phyloP scores from a whole-genome alignment of 2,329 filamentous ascomycete genomes.

The Fusarium nodosum region DNA sequence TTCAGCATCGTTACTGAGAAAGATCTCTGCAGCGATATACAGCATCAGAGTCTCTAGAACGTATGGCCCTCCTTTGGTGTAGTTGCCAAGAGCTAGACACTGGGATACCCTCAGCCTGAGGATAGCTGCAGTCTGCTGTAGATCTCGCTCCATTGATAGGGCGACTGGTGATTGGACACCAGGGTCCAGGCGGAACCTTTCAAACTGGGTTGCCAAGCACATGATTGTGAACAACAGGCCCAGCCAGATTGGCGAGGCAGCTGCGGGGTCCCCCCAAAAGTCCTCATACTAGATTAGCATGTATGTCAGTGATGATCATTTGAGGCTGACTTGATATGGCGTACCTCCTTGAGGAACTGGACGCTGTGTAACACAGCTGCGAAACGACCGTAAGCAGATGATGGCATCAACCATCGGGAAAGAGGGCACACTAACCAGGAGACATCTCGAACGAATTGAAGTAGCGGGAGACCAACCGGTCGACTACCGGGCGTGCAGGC shows the following conservation, averaged over 20 bases:
- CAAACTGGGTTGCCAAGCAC: slow-evolving; percentile 53
- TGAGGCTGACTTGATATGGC: too few relatives aligned
- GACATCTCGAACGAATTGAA: slow-evolving; percentile 54
- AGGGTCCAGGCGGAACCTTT: slow-evolving; percentile 19
- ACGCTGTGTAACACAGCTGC: slow-evolving; percentile 17
- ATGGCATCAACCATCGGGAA: too few relatives aligned
- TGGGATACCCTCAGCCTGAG: slow-evolving; percentile 41
- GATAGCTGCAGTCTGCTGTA: slow-evolving; percentile 1
- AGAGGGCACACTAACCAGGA: neutral
- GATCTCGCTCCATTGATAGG: slow-evolving; percentile 3
- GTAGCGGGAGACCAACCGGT: slow-evolving; percentile 55
- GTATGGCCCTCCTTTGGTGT: slow-evolving; percentile 59
- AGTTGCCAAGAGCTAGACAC: slow-evolving; percentile 56
- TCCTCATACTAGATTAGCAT: too few relatives aligned
- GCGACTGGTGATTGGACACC: slow-evolving; percentile 1
- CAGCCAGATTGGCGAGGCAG: slow-evolving; percentile 59
- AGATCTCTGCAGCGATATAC: slow-evolving; percentile 53
- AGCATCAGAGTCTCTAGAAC: slow-evolving; percentile 57
- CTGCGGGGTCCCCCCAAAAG: slow-evolving; percentile 59
- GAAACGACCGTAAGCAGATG: too few relatives aligned
- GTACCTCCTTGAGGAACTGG: slow-evolving; percentile 20
- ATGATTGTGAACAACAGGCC: slow-evolving; percentile 63
- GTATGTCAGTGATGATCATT: too few relatives aligned
- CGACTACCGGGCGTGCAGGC: slow-evolving; percentile 52
- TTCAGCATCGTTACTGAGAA: slow-evolving; percentile 50